phyloP scores from a whole-genome alignment of 2,329 filamentous ascomycete genomes.

The Elsinoe perseae region DNA sequence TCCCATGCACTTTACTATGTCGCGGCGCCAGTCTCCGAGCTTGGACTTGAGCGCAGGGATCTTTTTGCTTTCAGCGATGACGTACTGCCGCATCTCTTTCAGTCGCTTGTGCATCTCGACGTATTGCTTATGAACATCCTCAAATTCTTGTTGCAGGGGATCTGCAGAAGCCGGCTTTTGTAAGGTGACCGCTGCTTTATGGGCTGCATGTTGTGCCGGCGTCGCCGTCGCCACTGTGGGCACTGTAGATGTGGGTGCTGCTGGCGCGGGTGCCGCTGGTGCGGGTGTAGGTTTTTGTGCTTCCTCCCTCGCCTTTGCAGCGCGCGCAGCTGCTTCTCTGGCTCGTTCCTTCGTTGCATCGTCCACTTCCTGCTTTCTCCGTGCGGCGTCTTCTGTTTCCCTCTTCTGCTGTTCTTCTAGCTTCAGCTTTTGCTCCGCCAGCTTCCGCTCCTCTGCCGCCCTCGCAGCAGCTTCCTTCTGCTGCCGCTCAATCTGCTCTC shows the following conservation, averaged over 20 bases:
- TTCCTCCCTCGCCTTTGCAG: constrained; percentile 24
- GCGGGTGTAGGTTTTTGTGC: constrained; percentile 23
- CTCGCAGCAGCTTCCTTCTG: constrained; percentile 25
- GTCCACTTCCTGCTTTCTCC: constrained; percentile 23
- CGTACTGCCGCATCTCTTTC: constrained; percentile 50
- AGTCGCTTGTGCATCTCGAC: constrained; percentile 58
- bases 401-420: constrained; percentile 16
- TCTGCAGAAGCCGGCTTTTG: not conserved
- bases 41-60: constrained; percentile 54
- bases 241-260: not conserved
- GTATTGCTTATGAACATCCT: constrained; percentile 43
- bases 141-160: constrained; percentile 16
- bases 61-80: constrained; percentile 48
- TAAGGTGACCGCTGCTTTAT: not conserved
- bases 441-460: constrained; percentile 19
- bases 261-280: constrained; percentile 4
- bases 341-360: constrained; percentile 23
- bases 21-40: constrained; percentile 62
- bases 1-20: constrained; percentile 63
- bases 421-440: constrained; percentile 8
- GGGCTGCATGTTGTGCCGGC: not conserved
- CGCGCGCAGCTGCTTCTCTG: constrained; percentile 21
- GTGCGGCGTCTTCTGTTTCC: constrained; percentile 15
- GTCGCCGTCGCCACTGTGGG: not conserved
- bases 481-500: constrained; percentile 27